Conservation (phyloP, 2,329 filamentous ascomycete genomes). For the Aspergillus pseudoglaucus region DNA sequence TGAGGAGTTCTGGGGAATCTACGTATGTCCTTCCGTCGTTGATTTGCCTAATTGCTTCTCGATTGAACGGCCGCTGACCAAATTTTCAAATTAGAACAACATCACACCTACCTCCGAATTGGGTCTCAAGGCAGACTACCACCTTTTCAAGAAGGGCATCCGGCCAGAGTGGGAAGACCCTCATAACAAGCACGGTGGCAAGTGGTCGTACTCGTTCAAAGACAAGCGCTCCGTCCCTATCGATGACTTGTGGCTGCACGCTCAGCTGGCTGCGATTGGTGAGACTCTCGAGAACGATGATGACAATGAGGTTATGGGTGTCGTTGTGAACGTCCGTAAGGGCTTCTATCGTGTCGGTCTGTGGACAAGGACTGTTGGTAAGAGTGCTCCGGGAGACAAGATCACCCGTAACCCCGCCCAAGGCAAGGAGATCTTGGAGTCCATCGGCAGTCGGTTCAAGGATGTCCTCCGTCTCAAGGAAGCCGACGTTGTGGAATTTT, state of each 20-base stretch:
- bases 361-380: constrained; percentile 93
- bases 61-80: constrained; percentile 6
- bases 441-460: constrained; percentile 89
- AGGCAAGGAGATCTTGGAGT: constrained; percentile 74
- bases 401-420: constrained; percentile 71
- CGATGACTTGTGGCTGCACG: constrained; percentile 92
- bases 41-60: neutral
- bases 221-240: constrained; percentile 88
- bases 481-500: constrained; percentile 82
- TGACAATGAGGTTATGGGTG: constrained; percentile 97
- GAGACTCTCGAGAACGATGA: constrained; percentile 92
- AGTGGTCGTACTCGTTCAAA: constrained; percentile 98
- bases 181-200: constrained; percentile 98
- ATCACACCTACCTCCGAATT: constrained; percentile 94
- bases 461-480: constrained; percentile 74
- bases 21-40: constrained; percentile 56
- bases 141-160: constrained; percentile 96
- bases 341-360: constrained; percentile 96
- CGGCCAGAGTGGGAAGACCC: constrained; percentile 97
- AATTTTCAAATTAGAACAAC: constrained; percentile 68
- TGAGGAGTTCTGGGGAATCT: constrained; percentile 99
- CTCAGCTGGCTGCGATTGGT: constrained; percentile 93
- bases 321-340: constrained; percentile 97
- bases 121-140: constrained; percentile 96
- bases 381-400: constrained; percentile 69